Conservation (phyloP, 305 asterid genomes). For the Solanum aculeatissimum region DNA sequence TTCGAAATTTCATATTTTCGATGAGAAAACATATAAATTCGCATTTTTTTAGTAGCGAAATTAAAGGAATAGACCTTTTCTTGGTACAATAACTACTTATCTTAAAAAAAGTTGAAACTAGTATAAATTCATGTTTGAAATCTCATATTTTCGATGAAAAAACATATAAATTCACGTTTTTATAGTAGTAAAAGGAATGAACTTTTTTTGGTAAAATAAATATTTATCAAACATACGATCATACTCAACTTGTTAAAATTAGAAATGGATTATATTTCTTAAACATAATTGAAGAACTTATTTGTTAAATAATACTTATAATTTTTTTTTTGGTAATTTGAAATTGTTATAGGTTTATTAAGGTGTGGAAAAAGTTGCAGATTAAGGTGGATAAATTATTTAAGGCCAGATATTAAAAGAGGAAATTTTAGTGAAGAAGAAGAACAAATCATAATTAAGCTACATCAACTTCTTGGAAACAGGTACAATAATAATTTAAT, state of each 20-base stretch:
- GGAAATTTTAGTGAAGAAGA: slow-evolving; percentile 28
- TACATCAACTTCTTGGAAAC: slow-evolving; percentile 22
- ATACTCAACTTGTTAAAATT: neutral
- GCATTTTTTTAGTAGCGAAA: neutral
- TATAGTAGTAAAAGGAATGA: too few species aligned
- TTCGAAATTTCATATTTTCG: too few species aligned
- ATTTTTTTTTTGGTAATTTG: neutral
- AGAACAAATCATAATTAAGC: slow-evolving; percentile 19
- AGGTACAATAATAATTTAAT: slow-evolving; percentile 5
- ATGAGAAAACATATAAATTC: neutral
- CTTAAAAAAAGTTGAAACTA: too few species aligned
- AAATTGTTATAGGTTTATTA: slow-evolving; percentile 7
- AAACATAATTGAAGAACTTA: neutral
- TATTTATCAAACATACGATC: neutral
- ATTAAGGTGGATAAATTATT: slow-evolving; percentile 28
- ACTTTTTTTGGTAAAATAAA: neutral
- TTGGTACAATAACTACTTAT: neutral
- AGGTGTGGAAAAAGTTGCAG: slow-evolving; percentile 40
- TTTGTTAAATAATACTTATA: neutral
- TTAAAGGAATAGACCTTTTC: too few species aligned
- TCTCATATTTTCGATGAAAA: neutral
- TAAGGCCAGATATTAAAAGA: slow-evolving; percentile 27
- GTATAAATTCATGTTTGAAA: neutral
- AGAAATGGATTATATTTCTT: neutral
- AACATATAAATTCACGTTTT: neutral